Percentiles rank a stretch among this genome's conserved stretches.
Evolutionary conservation across 768 basidiomycete species (phyloP).

Genomic region (Punctularia strigosozonata): DNA sequence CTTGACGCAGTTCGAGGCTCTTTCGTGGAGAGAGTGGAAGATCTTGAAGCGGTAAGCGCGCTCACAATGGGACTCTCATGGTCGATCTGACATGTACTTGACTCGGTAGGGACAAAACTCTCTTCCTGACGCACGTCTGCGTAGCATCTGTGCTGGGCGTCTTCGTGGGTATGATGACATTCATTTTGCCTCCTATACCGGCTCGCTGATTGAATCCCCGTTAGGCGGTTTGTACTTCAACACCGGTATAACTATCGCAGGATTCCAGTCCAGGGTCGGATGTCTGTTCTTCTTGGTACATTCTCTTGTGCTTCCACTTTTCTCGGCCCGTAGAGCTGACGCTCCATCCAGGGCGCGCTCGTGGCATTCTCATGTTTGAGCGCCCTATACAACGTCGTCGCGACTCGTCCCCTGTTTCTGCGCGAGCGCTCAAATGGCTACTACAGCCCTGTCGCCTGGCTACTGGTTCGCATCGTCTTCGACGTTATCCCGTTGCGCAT

Average conservation of each 20-base stretch:
- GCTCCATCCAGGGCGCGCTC: slow-evolving; percentile 55
- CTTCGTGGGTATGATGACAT: slow-evolving; percentile 53
- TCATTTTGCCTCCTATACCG: neutral
- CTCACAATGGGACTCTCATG: neutral
- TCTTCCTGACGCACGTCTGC: slow-evolving; percentile 70
- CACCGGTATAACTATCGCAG: slow-evolving; percentile 72
- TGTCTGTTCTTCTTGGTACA: slow-evolving; percentile 84
- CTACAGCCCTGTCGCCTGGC: slow-evolving; percentile 88
- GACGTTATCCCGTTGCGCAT: slow-evolving; percentile 85
- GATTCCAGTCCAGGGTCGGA: slow-evolving; percentile 91
- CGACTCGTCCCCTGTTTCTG: slow-evolving; percentile 76
- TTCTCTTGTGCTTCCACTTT: slow-evolving; percentile 1
- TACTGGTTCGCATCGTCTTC: slow-evolving; percentile 78
- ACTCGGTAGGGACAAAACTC: slow-evolving; percentile 56
- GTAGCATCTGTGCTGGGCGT: slow-evolving; percentile 69
- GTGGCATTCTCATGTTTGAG: slow-evolving; percentile 88
- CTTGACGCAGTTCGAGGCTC: slow-evolving; percentile 78
- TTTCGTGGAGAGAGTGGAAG: slow-evolving; percentile 81
- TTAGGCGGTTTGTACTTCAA: slow-evolving; percentile 79
- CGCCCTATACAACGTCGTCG: slow-evolving; percentile 81
- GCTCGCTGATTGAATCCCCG: neutral
- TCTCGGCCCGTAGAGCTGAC: neutral
- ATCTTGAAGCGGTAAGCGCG: slow-evolving; percentile 51
- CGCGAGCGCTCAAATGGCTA: slow-evolving; percentile 79
- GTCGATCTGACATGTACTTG: neutral